Percentiles rank a stretch among this genome's conserved stretches.
Evolutionary conservation across 345 rosid species (phyloP).

Genomic region (Acer yangbiense): DNA sequence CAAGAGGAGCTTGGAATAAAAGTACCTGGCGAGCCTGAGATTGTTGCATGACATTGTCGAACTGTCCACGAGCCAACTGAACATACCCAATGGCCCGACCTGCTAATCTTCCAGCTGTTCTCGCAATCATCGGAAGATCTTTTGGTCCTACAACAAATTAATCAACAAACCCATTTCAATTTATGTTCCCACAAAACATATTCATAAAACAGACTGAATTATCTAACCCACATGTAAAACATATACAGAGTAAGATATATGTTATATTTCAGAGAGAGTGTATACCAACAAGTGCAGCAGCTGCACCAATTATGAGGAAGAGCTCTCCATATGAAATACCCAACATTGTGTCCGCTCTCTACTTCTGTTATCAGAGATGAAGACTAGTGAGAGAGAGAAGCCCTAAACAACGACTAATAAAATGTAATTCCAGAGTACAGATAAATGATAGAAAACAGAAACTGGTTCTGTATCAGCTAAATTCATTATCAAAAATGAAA

Average conservation of each 20-base stretch:
- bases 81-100: slow-evolving; percentile 86
- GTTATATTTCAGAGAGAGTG: background rate
- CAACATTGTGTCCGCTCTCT: slow-evolving; percentile 33
- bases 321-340: slow-evolving; percentile 75
- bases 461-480: background rate
- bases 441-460: background rate
- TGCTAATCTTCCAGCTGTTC: slow-evolving; percentile 74
- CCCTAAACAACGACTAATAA: background rate
- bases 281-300: slow-evolving; percentile 69
- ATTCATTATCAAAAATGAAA: background rate
- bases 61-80: slow-evolving; percentile 83
- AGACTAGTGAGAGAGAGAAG: background rate
- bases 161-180: slow-evolving; percentile 13
- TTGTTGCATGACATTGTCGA: slow-evolving; percentile 78
- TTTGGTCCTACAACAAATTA: slow-evolving; percentile 61
- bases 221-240: background rate
- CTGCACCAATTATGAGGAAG: slow-evolving; percentile 60
- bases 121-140: slow-evolving; percentile 75
- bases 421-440: background rate
- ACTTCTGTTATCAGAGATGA: background rate
- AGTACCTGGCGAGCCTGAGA: slow-evolving; percentile 88
- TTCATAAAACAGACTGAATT: background rate
- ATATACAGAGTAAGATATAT: background rate
- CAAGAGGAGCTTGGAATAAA: background rate
- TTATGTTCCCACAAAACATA: background rate